A percentile compares a stretch with the other conserved stretches of the same genome.
phyloP scores from a whole-genome alignment of 345 rosid species.

The Populus nigra region DNA sequence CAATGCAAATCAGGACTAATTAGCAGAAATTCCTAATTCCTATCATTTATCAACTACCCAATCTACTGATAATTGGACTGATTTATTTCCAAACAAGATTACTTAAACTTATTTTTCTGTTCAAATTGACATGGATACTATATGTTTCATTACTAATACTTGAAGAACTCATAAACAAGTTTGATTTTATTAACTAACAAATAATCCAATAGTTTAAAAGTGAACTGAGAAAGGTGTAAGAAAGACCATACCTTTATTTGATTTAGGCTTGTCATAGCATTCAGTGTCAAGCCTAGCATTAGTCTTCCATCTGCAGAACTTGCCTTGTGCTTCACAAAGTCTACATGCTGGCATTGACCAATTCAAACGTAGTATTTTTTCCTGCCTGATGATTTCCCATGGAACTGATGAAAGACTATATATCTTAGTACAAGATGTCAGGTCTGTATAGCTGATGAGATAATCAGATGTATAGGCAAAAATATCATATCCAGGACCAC shows the following conservation, averaged over 20 bases:
- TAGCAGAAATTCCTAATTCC: too few relatives aligned
- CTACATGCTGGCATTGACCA: constrained; percentile 20
- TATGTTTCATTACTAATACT: too few relatives aligned
- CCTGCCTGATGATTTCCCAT: rapidly evolving
- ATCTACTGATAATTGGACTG: too few relatives aligned
- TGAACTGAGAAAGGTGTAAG: too few relatives aligned
- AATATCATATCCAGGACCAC: neutral
- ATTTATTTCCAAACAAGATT: neutral
- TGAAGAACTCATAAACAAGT: too few relatives aligned
- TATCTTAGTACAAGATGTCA: constrained; percentile 13
- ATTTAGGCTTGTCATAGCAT: constrained; percentile 11
- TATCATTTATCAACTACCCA: too few relatives aligned
- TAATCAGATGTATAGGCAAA: neutral
- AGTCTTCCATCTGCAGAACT: constrained; percentile 5
- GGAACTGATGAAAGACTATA: neutral
- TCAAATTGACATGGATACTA: too few relatives aligned
- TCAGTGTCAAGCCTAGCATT: neutral
- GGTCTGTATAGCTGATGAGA: neutral
- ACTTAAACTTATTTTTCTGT: neutral
- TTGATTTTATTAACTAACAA: too few relatives aligned
- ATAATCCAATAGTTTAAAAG: too few relatives aligned
- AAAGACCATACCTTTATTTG: neutral
- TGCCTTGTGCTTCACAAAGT: constrained; percentile 7
- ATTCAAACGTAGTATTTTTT: constrained; percentile 7
- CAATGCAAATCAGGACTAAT: too few relatives aligned